phyloP scores from a whole-genome alignment of 2,329 filamentous ascomycete genomes.

The Pyrenophora teres region DNA sequence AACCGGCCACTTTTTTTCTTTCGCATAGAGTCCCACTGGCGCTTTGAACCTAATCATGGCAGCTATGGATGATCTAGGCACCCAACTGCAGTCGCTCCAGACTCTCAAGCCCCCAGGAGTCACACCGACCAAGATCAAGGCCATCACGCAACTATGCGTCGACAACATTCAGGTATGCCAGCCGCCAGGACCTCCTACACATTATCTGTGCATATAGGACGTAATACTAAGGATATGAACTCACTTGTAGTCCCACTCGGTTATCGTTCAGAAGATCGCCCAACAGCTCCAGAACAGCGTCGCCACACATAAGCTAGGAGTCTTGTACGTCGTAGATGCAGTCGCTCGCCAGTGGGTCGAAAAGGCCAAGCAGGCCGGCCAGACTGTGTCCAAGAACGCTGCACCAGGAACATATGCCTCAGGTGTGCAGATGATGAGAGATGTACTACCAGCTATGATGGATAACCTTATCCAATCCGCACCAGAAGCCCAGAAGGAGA shows the following conservation, averaged over 20 bases:
- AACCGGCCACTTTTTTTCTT: constrained; percentile 19
- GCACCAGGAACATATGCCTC: constrained; percentile 92
- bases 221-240: constrained; percentile 31
- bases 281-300: constrained; percentile 96
- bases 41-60: constrained; percentile 55
- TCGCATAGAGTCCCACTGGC: constrained; percentile 29
- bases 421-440: constrained; percentile 94
- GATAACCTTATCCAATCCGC: constrained; percentile 89
- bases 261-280: constrained; percentile 94
- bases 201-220: constrained; percentile 14
- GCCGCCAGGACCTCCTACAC: constrained; percentile 16
- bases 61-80: constrained; percentile 88
- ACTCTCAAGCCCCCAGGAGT: constrained; percentile 90
- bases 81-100: constrained; percentile 88
- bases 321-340: constrained; percentile 99
- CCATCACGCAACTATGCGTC: constrained; percentile 85
- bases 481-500: constrained; percentile 94
- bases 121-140: constrained; percentile 86
- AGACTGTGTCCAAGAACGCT: constrained; percentile 75
- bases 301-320: constrained; percentile 94
- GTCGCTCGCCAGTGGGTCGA: constrained; percentile 99
- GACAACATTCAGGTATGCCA: constrained; percentile 51
- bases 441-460: constrained; percentile 91
- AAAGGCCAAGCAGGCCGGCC: constrained; percentile 83
- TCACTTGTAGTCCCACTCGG: constrained; percentile 78